Evolutionary conservation across 73 alveolate species (phyloP).

Genomic region (Paramecium tetraurelia): DNA sequence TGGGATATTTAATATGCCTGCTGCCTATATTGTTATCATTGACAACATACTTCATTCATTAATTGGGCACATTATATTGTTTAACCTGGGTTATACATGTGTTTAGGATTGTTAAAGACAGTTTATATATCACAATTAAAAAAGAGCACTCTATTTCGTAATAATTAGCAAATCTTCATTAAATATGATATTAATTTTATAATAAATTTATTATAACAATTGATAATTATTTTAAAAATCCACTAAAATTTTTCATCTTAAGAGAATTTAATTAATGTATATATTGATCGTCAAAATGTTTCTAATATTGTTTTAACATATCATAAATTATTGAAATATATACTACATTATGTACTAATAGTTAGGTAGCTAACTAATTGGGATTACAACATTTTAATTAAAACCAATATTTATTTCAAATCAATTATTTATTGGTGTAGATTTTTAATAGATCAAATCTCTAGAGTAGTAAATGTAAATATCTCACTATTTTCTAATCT

Average conservation of each 20-base stretch:
- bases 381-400: too few relatives aligned
- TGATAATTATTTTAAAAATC: neutral
- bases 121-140: constrained; percentile 8
- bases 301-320: too few relatives aligned
- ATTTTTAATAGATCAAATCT: too few relatives aligned
- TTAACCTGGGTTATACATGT: constrained; percentile 5
- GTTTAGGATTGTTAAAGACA: neutral
- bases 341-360: too few relatives aligned
- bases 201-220: neutral
- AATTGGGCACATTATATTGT: neutral
- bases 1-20: neutral
- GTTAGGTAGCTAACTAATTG: too few relatives aligned
- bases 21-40: neutral
- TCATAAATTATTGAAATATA: too few relatives aligned
- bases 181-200: neutral
- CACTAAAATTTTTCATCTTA: neutral
- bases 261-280: too few relatives aligned
- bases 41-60: neutral
- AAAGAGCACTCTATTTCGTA: neutral
- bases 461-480: too few relatives aligned
- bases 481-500: too few relatives aligned
- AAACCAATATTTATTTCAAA: too few relatives aligned
- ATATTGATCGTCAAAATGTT: too few relatives aligned
- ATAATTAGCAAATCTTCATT: neutral
- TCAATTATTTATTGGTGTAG: too few relatives aligned